These are phyloP conservation scores for Dalbergia cultrata DNA, from an alignment of 306 rosid species.

Conservation along the genomic window DNA sequence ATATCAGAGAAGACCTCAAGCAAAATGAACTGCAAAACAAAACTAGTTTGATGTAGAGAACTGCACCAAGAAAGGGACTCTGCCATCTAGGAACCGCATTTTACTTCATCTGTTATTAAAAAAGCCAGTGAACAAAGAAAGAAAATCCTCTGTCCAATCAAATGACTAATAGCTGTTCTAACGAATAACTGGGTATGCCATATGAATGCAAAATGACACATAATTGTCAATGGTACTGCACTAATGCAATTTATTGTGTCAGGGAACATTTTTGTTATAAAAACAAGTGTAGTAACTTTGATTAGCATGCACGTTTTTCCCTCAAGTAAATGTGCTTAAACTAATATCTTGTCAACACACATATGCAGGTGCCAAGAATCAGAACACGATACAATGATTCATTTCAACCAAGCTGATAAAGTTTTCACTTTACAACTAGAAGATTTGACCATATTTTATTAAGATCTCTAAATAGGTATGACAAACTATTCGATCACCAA, in stretches of 20 bases:
- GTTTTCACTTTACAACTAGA: constrained; percentile 4
- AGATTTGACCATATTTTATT: constrained; percentile 5
- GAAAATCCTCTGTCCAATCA: neutral
- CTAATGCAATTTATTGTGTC: neutral
- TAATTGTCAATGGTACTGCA: neutral
- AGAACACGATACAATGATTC: constrained; percentile 18
- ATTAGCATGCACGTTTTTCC: neutral
- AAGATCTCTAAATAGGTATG: constrained; percentile 9
- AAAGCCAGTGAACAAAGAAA: neutral
- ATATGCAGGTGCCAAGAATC: constrained; percentile 19
- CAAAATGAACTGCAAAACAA: constrained; percentile 6
- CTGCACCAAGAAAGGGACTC: neutral
- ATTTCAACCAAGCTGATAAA: constrained; percentile 14
- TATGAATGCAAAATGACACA: neutral
- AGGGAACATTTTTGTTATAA: neutral
- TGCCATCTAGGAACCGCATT: neutral
- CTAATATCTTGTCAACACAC: constrained; percentile 6
- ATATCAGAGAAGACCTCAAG: constrained; percentile 7
- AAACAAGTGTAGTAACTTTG: neutral
- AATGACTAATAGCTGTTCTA: constrained; percentile 7
- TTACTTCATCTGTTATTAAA: neutral
- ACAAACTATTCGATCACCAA: constrained; percentile 18
- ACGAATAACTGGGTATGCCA: constrained; percentile 6
- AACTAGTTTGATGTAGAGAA: neutral
- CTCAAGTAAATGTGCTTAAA: neutral